Conservation (phyloP, 2,329 filamentous ascomycete species). For the Venturia asperata region DNA sequence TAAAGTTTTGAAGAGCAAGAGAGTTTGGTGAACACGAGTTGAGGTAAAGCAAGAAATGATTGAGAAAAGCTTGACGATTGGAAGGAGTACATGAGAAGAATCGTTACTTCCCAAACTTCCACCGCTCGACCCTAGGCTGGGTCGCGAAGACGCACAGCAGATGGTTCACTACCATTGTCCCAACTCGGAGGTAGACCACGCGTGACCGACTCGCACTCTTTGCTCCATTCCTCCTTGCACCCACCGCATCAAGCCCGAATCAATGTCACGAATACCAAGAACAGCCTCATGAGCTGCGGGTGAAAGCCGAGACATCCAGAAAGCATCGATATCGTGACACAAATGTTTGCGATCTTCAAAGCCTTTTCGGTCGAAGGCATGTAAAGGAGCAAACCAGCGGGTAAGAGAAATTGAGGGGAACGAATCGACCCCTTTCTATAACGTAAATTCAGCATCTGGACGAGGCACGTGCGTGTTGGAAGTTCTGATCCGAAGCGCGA, state of each 20-base stretch:
- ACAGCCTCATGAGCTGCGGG: background rate
- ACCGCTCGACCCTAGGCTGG: background rate
- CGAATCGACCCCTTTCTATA: conserved; percentile 10
- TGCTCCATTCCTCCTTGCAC: background rate
- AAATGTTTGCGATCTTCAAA: background rate
- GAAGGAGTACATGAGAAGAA: background rate
- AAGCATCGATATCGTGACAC: background rate
- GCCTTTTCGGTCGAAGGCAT: background rate
- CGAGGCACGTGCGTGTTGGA: background rate
- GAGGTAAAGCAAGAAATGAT: background rate
- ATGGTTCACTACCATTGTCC: no score
- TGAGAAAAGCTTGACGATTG: background rate
- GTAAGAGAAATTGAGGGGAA: conserved; percentile 4
- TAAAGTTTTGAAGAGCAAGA: background rate
- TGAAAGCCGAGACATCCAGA: background rate
- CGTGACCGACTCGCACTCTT: background rate
- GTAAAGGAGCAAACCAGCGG: background rate
- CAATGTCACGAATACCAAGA: background rate
- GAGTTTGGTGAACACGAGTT: background rate
- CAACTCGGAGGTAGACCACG: no score
- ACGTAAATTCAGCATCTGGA: conserved; percentile 4
- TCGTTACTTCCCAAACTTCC: background rate
- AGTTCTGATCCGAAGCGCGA: background rate
- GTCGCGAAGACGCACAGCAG: no score
- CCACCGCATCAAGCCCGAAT: background rate